Evolutionary conservation across 2,329 filamentous ascomycete species (phyloP).

Genomic region (Chlorencoelia australis): DNA sequence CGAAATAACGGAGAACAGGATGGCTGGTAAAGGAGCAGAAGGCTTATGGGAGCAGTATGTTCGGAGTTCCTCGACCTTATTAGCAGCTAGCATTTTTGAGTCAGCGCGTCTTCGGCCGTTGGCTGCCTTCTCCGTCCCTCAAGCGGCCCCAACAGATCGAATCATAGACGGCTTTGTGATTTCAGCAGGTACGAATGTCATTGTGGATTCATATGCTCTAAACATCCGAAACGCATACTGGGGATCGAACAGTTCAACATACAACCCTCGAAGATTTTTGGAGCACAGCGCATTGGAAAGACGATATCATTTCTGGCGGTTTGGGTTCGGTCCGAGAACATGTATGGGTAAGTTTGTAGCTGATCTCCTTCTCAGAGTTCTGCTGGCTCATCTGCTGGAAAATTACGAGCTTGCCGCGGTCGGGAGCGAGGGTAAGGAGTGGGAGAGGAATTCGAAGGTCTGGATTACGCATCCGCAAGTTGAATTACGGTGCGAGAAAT

Average conservation of each 20-base stretch:
- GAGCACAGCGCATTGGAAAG: slow-evolving; percentile 9
- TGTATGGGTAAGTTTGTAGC: slow-evolving; percentile 35
- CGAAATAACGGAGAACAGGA: slow-evolving; percentile 20
- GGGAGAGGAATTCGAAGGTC: slow-evolving; percentile 3
- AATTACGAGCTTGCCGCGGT: not conserved
- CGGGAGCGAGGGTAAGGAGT: slow-evolving; percentile 1
- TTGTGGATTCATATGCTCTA: slow-evolving; percentile 35
- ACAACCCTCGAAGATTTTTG: slow-evolving; percentile 28
- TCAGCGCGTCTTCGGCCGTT: slow-evolving; percentile 18
- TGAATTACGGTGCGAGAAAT: slow-evolving; percentile 4
- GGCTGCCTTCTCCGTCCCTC: slow-evolving; percentile 32
- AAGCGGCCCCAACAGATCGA: slow-evolving; percentile 29
- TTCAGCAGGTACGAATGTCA: slow-evolving; percentile 30
- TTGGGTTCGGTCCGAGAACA: slow-evolving; percentile 35
- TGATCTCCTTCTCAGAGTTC: slow-evolving; percentile 28
- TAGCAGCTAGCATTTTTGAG: slow-evolving; percentile 31
- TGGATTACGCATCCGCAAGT: slow-evolving; percentile 7
- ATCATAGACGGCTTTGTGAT: slow-evolving; percentile 28
- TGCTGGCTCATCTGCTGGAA: slow-evolving; percentile 6
- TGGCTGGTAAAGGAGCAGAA: too few relatives aligned
- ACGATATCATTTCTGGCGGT: slow-evolving; percentile 34
- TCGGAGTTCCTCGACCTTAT: slow-evolving; percentile 17
- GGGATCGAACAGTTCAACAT: slow-evolving; percentile 29
- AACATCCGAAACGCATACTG: slow-evolving; percentile 32
- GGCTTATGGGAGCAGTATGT: slow-evolving; percentile 20